Conservation (phyloP, 495 filamentous ascomycete species). For the Aspergillus conjunctus region DNA sequence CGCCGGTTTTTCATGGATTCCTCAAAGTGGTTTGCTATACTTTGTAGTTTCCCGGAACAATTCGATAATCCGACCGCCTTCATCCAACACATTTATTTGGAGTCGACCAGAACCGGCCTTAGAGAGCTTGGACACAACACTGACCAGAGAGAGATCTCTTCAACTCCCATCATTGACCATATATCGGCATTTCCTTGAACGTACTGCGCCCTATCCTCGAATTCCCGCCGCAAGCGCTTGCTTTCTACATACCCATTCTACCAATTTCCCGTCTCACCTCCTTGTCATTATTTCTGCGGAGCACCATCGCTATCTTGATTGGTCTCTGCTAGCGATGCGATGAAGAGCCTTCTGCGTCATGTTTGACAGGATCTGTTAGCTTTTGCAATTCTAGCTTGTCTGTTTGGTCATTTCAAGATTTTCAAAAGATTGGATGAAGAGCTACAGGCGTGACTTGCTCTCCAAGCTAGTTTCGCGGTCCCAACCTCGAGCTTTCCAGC, state of each 20-base stretch:
- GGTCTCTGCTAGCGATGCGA: conserved; percentile 27
- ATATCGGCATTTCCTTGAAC: neutral
- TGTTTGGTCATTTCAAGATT: neutral
- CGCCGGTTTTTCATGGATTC: neutral
- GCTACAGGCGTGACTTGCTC: neutral
- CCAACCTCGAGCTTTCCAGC: neutral
- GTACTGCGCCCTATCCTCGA: neutral
- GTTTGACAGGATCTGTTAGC: conserved; percentile 26
- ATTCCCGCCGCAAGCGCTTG: neutral
- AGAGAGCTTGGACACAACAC: too few species aligned
- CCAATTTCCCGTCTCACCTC: neutral
- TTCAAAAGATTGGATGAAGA: neutral
- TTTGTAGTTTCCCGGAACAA: conserved; percentile 24
- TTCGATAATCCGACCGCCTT: conserved; percentile 21
- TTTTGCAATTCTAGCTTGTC: conserved; percentile 13
- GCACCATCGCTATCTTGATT: conserved; percentile 13
- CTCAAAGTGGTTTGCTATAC: neutral
- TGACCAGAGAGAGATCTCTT: too few species aligned
- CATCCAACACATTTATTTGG: conserved; percentile 13
- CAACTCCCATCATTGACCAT: too few species aligned
- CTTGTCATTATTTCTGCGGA: conserved; percentile 6
- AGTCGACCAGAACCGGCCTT: neutral
- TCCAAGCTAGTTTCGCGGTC: neutral
- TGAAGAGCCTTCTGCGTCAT: conserved; percentile 27
- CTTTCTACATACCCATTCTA: conserved; percentile 3